Evolutionary conservation across 2,329 filamentous ascomycete species (phyloP).

Genomic region (Aspergillus pseudotamarii): DNA sequence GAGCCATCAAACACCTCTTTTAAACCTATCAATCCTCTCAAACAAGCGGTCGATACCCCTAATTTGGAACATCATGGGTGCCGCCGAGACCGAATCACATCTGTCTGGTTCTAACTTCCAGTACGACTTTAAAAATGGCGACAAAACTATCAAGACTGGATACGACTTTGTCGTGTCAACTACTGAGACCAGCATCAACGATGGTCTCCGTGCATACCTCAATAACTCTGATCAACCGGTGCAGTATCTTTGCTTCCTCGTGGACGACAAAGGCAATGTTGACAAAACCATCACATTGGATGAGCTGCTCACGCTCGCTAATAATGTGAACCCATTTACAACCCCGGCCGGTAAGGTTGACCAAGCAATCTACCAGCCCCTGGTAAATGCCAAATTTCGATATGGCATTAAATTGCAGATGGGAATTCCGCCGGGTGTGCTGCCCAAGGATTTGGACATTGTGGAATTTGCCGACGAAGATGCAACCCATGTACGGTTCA

Average conservation of each 20-base stretch:
- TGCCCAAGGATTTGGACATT: background rate
- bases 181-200: constrained; percentile 12
- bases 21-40: no score
- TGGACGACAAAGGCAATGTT: background rate
- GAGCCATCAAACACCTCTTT: no score
- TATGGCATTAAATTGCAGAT: constrained; percentile 9
- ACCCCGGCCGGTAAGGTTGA: background rate
- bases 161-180: constrained; percentile 14
- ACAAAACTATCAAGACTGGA: no score
- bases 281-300: constrained; percentile 2
- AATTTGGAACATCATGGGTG: no score
- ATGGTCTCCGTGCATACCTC: constrained; percentile 3
- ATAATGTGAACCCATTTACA: constrained; percentile 7
- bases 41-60: no score
- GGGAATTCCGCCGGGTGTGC: constrained; percentile 2
- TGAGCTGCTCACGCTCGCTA: constrained; percentile 1
- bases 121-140: no score
- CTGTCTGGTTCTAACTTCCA: no score
- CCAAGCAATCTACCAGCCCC: background rate
- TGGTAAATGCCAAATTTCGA: background rate
- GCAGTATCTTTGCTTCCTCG: constrained; percentile 8
- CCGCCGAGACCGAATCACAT: no score
- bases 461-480: constrained; percentile 1
- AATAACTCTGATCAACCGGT: background rate
- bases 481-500: constrained; percentile 4